A percentile compares a stretch with the other conserved stretches of the same genome.
Conservation (phyloP, 768 basidiomycete species). For the Cystofilobasidium bisporidii region DNA sequence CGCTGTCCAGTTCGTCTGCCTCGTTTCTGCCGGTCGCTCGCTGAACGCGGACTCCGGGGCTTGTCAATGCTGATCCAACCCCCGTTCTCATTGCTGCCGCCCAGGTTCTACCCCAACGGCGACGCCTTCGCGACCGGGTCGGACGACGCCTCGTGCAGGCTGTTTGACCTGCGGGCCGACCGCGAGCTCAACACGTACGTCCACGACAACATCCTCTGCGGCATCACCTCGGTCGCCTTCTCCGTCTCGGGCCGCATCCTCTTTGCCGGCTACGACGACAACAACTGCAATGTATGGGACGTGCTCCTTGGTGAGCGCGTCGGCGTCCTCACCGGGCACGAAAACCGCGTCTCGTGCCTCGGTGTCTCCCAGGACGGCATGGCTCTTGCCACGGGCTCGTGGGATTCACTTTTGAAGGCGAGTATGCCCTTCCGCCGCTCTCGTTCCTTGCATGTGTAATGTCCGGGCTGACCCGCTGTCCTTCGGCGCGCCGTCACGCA, state of each 20-base stretch:
- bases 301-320: slow-evolving; percentile 88
- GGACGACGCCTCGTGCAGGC: slow-evolving; percentile 93
- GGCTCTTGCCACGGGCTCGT: slow-evolving; percentile 96
- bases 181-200: slow-evolving; percentile 94
- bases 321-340: slow-evolving; percentile 92
- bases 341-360: slow-evolving; percentile 93
- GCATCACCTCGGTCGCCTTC: slow-evolving; percentile 98
- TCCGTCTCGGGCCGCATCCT: slow-evolving; percentile 94
- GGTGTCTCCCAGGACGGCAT: slow-evolving; percentile 94
- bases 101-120: slow-evolving; percentile 97
- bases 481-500: no score
- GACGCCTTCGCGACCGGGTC: slow-evolving; percentile 98
- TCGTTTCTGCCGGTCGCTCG: neutral
- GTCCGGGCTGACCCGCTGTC: no score
- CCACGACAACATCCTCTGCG: slow-evolving; percentile 97
- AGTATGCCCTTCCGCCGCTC: no score
- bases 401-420: no score
- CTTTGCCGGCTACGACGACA: slow-evolving; percentile 98
- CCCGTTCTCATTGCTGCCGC: neutral
- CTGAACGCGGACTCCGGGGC: no score
- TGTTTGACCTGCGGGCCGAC: slow-evolving; percentile 96
- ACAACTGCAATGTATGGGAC: slow-evolving; percentile 99
- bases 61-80: no score
- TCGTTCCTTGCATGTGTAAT: no score
- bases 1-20: slow-evolving; percentile 74